phyloP scores from a whole-genome alignment of 176 grass and related monocot species.

The Oryza glumipatula region DNA sequence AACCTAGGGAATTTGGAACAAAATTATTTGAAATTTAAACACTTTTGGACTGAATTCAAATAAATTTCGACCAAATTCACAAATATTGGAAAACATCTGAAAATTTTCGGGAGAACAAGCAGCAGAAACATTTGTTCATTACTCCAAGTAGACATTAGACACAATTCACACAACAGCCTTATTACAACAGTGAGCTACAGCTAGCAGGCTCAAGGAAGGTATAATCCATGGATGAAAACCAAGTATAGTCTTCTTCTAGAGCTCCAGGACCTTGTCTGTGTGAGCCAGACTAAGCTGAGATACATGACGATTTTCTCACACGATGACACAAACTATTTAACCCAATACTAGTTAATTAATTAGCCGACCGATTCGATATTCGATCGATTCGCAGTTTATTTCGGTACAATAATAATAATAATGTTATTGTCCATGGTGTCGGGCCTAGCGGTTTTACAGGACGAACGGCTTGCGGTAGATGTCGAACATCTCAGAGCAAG shows the following conservation, averaged over 20 bases:
- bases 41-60: too few species aligned
- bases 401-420: not conserved
- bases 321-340: not conserved
- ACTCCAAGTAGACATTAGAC: not conserved
- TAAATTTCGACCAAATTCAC: too few species aligned
- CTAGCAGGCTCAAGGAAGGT: not conserved
- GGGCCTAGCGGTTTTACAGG: constrained; percentile 42
- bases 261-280: not conserved
- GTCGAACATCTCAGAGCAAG: constrained; percentile 70
- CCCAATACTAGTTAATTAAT: not conserved
- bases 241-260: not conserved
- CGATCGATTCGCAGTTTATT: not conserved
- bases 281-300: constrained; percentile 12
- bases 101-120: not conserved
- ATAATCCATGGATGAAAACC: not conserved
- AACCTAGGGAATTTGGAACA: too few species aligned
- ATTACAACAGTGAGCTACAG: constrained; percentile 19
- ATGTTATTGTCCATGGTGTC: not conserved
- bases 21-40: too few species aligned
- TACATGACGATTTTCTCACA: not conserved
- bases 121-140: not conserved
- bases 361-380: not conserved
- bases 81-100: too few species aligned
- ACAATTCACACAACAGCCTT: constrained; percentile 20
- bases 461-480: constrained; percentile 59